Base-by-base conservation (phyloP, 495 filamentous ascomycete species). In the Lasiosphaeria miniovina region DNA sequence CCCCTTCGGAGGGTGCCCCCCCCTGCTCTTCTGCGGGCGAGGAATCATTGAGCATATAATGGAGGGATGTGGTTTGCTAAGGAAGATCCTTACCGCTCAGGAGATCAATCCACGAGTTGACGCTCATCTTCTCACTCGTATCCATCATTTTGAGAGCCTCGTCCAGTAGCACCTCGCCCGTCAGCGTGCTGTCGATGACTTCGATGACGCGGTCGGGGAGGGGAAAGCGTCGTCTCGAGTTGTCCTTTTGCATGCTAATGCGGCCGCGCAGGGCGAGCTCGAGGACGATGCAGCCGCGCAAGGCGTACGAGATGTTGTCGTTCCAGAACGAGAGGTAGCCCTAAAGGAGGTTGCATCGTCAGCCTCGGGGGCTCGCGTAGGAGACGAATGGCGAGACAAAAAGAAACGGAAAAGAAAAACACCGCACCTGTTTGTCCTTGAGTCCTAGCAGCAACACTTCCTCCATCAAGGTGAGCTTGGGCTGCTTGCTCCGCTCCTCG, bases 91-190 rank as follows among this genome's bases (percentile, higher is more conserved):
- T 88, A 97, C 94, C 94, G 67, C 90, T 96, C 90, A 98, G 90
- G 60, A 98, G 79, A 71, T 98, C 94, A 73, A 98, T 97, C 94
- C 94, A 98, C 41, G 90, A 88, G 76, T 88, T 91, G 54, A 98
- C 95, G 73, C 94, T 98, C 94, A 98, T 98, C 83, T 96, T 96
- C 82, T 98, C 94, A 72, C 91, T 96, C 62, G 87, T 86, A 79
- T 98, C 98, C 93, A 98, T 98, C 93, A 98, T 96, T 81, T 98
- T 98, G 71, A 98, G 81, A 60, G 94, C 90, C 81, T 98, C 94
- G 77, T 98, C 94, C 67, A 98, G 85, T 69, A 98, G 83, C 66
- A 98, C 93, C 81, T 98, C 94, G 57, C 94, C 94, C 3, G 94
- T 98, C 74, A 97, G 82, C 60, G 90, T 96, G 71, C 98, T 94